A percentile compares a stretch with the other conserved stretches of the same genome.
phyloP scores from a whole-genome alignment of 164 flowering plant genomes.

The Santalum album region DNA sequence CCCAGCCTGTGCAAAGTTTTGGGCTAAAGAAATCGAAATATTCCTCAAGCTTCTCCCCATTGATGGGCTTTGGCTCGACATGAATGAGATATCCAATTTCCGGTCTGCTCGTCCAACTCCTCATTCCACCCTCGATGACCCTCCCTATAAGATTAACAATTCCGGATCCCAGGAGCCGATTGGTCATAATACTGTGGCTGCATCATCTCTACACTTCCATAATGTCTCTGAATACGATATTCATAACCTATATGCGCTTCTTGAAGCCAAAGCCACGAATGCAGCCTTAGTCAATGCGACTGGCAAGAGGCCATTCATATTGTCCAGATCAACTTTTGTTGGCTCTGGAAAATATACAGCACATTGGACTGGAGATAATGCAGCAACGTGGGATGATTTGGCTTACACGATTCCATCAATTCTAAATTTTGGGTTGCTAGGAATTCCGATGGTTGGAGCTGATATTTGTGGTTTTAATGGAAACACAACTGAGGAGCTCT shows the following conservation, averaged over 20 bases:
- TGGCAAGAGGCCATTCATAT: conserved; percentile 62
- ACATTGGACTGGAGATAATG: conserved; percentile 88
- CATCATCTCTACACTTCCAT: conserved; percentile 43
- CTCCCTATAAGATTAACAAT: conserved; percentile 68
- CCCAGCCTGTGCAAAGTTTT: conserved; percentile 28
- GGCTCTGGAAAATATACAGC: conserved; percentile 74
- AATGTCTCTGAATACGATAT: conserved; percentile 51
- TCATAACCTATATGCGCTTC: conserved; percentile 57
- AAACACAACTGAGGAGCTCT: conserved; percentile 66
- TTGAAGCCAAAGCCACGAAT: conserved; percentile 54
- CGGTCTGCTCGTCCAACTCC: conserved; percentile 29
- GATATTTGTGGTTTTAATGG: conserved; percentile 72
- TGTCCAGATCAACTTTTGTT: conserved; percentile 65
- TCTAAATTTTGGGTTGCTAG: conserved; percentile 63
- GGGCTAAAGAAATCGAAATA: conserved; percentile 51
- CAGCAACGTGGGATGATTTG: conserved; percentile 70
- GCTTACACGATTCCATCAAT: conserved; percentile 55
- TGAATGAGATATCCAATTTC: conserved; percentile 83
- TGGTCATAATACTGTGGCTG: conserved; percentile 42
- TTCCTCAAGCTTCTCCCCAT: conserved; percentile 44
- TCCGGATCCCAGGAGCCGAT: conserved; percentile 34
- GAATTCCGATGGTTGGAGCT: conserved; percentile 88
- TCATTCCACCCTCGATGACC: conserved; percentile 49
- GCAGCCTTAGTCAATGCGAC: conserved; percentile 30
- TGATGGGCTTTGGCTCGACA: conserved; percentile 91